Conservation (phyloP, 768 basidiomycete genomes). For the Boletus tylopilopsis region DNA sequence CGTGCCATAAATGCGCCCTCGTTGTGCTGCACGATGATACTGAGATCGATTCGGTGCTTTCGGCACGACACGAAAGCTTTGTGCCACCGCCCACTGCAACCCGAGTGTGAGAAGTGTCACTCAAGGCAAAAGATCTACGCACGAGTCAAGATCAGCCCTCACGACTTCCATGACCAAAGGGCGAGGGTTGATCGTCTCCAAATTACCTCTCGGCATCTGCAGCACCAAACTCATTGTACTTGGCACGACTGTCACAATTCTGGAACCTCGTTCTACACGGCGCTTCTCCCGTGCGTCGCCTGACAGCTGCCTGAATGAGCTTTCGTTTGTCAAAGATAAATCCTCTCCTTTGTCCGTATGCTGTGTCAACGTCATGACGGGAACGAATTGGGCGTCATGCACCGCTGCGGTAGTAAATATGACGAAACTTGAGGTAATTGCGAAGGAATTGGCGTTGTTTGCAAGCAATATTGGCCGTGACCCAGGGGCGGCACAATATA, state of each 20-base stretch:
- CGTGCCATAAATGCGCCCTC: conserved; percentile 59
- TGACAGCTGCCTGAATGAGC: conserved; percentile 4
- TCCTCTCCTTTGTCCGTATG: conserved; percentile 1
- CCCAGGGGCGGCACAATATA: conserved; percentile 45
- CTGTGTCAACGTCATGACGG: conserved; percentile 27
- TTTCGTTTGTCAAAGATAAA: conserved; percentile 27
- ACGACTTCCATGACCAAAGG: conserved; percentile 88
- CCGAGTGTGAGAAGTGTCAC: not conserved
- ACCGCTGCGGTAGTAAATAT: conserved; percentile 82
- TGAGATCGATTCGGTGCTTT: conserved; percentile 90
- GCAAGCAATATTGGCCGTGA: conserved; percentile 37
- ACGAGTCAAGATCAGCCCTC: conserved; percentile 67
- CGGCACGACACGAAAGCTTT: conserved; percentile 90
- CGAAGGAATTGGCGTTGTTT: conserved; percentile 67
- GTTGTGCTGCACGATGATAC: conserved; percentile 81
- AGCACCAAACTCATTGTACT: conserved; percentile 86
- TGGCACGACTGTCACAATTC: conserved; percentile 85
- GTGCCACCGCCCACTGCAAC: conserved; percentile 64
- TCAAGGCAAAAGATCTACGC: not conserved
- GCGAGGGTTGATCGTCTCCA: conserved; percentile 93
- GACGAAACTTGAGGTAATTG: conserved; percentile 67
- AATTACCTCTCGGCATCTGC: conserved; percentile 96
- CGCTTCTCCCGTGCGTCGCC: conserved; percentile 59
- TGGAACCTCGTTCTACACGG: conserved; percentile 83
- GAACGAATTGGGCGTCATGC: conserved; percentile 77